Percentiles rank a stretch among this genome's conserved stretches.
These are phyloP conservation scores for Vitis riparia DNA, from an alignment of 164 flowering plant genomes.

Conservation along the genomic window DNA sequence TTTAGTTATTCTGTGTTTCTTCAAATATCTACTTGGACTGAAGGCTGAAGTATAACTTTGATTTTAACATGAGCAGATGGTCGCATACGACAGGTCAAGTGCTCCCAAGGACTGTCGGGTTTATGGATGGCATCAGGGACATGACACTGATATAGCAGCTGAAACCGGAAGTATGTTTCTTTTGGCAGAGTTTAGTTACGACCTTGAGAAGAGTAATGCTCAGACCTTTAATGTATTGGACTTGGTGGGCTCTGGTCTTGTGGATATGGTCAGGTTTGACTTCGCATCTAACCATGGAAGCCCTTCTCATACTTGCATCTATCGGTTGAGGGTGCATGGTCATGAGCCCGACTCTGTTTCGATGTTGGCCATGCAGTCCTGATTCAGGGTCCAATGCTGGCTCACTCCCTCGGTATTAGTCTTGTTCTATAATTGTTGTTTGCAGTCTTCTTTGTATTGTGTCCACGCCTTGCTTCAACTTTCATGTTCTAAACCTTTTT, in stretches of 20 bases:
- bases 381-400: background rate
- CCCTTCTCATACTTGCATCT: constrained; percentile 79
- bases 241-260: constrained; percentile 31
- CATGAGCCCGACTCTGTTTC: constrained; percentile 57
- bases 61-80: constrained; percentile 48
- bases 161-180: constrained; percentile 38
- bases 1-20: too few species aligned
- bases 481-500: too few species aligned
- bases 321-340: constrained; percentile 93
- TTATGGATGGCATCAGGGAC: constrained; percentile 62
- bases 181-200: constrained; percentile 74
- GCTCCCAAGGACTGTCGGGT: constrained; percentile 88
- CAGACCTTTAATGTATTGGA: constrained; percentile 71
- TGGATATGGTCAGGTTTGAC: constrained; percentile 76
- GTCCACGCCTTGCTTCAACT: too few species aligned
- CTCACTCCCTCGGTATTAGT: too few species aligned
- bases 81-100: constrained; percentile 84
- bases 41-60: too few species aligned
- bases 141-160: constrained; percentile 17
- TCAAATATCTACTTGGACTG: too few species aligned
- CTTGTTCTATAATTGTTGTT: too few species aligned
- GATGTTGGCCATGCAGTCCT: constrained; percentile 31
- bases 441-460: too few species aligned
- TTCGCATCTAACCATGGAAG: constrained; percentile 79
- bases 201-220: constrained; percentile 81